Conservation (phyloP, 2,329 filamentous ascomycete species). For the Hypoxylon sp. region DNA sequence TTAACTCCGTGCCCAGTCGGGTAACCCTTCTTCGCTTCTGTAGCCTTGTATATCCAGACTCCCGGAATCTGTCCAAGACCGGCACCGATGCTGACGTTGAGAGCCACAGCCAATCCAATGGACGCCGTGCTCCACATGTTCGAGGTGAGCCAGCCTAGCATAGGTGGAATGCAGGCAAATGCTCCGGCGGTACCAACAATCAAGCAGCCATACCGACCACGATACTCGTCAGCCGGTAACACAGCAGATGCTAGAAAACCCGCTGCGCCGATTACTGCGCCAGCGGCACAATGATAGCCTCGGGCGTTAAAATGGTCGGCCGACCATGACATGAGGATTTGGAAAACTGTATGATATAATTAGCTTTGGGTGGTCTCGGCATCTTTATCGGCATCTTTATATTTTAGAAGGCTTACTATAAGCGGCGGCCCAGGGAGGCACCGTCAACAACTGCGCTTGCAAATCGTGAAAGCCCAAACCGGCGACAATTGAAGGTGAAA, state of each 20-base stretch:
- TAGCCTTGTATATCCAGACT: constrained; percentile 79
- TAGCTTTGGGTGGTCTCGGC: constrained; percentile 16
- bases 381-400: not conserved
- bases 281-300: constrained; percentile 59
- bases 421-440: constrained; percentile 74
- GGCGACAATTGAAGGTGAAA: constrained; percentile 70
- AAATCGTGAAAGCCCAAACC: constrained; percentile 54
- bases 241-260: constrained; percentile 73
- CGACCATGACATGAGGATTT: constrained; percentile 66
- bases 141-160: constrained; percentile 78
- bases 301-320: constrained; percentile 73
- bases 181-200: constrained; percentile 76
- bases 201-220: constrained; percentile 75
- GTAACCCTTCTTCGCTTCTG: constrained; percentile 71
- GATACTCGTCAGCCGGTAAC: constrained; percentile 71
- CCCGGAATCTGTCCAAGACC: constrained; percentile 79
- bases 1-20: constrained; percentile 75
- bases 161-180: constrained; percentile 76
- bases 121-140: constrained; percentile 76
- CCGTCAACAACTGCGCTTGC: constrained; percentile 74
- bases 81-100: constrained; percentile 76
- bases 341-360: constrained; percentile 50
- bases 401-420: constrained; percentile 46
- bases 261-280: constrained; percentile 60
- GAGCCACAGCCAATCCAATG: constrained; percentile 75